Evolutionary conservation across 2,329 filamentous ascomycete genomes (phyloP).

Genomic region (Annulohypoxylon truncatum): DNA sequence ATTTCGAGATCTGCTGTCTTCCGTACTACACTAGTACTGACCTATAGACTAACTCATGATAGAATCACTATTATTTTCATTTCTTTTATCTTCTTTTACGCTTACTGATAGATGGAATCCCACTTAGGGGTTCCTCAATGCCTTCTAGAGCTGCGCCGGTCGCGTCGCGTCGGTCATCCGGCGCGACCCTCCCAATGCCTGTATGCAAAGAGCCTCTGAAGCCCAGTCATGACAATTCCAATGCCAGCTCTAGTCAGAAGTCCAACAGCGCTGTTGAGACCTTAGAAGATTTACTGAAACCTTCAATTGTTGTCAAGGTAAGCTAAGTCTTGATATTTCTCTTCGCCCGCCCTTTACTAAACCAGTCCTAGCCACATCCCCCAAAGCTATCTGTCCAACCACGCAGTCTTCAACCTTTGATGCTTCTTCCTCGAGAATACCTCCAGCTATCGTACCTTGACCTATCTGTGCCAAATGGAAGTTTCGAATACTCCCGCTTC

Average conservation of each 20-base stretch:
- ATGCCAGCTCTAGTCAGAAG: slow-evolving; percentile 48
- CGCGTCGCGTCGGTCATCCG: slow-evolving; percentile 61
- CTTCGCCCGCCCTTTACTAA: slow-evolving; percentile 30
- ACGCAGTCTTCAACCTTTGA: slow-evolving; percentile 67
- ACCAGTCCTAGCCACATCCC: slow-evolving; percentile 63
- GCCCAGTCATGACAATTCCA: slow-evolving; percentile 47
- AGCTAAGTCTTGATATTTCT: slow-evolving; percentile 24
- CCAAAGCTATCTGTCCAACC: slow-evolving; percentile 64
- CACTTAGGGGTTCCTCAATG: slow-evolving; percentile 48
- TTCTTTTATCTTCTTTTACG: slow-evolving; percentile 19
- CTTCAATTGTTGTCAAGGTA: slow-evolving; percentile 66
- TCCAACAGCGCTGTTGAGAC: slow-evolving; percentile 55
- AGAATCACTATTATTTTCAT: slow-evolving; percentile 12
- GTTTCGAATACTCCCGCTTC: slow-evolving; percentile 64
- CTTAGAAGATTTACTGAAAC: slow-evolving; percentile 64
- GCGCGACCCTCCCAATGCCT: slow-evolving; percentile 55
- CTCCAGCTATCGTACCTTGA: slow-evolving; percentile 73
- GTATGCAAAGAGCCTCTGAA: slow-evolving; percentile 55
- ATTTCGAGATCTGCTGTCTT: not conserved
- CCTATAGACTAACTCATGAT: slow-evolving; percentile 8
- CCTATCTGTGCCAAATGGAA: slow-evolving; percentile 61
- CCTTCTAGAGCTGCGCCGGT: slow-evolving; percentile 52
- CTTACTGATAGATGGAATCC: slow-evolving; percentile 47
- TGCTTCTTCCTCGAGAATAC: slow-evolving; percentile 70
- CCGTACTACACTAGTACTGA: not conserved